phyloP scores from a whole-genome alignment of 2,329 filamentous ascomycete genomes.

The Penicillium decumbens region DNA sequence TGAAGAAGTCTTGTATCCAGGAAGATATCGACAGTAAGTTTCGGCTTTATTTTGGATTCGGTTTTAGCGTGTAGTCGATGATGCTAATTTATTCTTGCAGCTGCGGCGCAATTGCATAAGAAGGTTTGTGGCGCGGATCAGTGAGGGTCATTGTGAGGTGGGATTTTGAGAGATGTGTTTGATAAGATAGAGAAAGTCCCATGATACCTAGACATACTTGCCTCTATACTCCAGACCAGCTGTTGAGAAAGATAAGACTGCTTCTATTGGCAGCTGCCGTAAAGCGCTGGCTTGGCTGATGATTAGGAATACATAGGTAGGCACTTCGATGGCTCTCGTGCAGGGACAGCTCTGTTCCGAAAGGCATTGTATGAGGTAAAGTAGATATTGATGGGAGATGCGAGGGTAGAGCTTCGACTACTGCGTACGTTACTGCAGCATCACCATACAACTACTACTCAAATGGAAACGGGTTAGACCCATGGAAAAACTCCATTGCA shows the following conservation, averaged over 20 bases:
- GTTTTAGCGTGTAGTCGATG: background rate
- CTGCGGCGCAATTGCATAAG: background rate
- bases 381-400: background rate
- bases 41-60: background rate
- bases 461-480: slow-evolving; percentile 7
- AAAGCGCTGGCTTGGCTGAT: background rate
- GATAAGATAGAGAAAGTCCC: background rate
- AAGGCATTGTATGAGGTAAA: background rate
- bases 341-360: background rate
- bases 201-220: background rate
- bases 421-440: background rate
- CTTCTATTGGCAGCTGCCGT: too few relatives aligned
- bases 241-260: background rate
- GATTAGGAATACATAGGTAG: background rate
- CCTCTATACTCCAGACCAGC: background rate
- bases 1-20: slow-evolving; percentile 11
- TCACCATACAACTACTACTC: background rate
- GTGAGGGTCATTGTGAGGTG: background rate
- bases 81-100: background rate
- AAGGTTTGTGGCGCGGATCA: background rate
- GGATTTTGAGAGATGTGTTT: background rate
- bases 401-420: background rate
- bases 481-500: slow-evolving; percentile 25
- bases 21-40: slow-evolving; percentile 15
- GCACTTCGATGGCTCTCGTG: background rate